These are phyloP conservation scores for Backusella mclennaniae DNA, from an alignment of 192 early-diverging fungal species.

Conservation along the genomic window DNA sequence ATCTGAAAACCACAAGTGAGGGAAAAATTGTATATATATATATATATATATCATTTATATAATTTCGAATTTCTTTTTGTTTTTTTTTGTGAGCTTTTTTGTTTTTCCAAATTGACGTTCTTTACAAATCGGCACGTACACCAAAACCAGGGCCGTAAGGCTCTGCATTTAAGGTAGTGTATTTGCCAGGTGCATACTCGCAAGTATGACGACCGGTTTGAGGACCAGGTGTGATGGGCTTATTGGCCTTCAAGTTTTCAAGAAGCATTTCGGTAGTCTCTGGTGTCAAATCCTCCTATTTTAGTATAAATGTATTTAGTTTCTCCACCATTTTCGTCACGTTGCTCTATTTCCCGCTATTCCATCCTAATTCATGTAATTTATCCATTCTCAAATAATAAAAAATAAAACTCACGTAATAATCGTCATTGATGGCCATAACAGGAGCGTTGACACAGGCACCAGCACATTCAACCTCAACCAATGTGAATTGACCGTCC, in stretches of 20 bases:
- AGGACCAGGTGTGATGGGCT: slow-evolving; percentile 77
- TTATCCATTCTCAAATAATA: not conserved
- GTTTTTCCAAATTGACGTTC: not conserved
- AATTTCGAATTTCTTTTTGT: not conserved
- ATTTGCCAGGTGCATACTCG: slow-evolving; percentile 73
- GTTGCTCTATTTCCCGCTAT: not conserved
- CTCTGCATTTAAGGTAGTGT: slow-evolving; percentile 81
- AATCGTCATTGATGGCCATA: slow-evolving; percentile 97
- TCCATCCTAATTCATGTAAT: not conserved
- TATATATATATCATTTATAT: not conserved
- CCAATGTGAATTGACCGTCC: slow-evolving; percentile 94
- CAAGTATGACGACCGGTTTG: slow-evolving; percentile 83
- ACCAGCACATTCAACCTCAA: slow-evolving; percentile 99
- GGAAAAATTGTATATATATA: not conserved
- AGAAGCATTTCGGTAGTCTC: slow-evolving; percentile 87
- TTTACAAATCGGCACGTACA: slow-evolving; percentile 75
- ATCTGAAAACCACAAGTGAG: not conserved
- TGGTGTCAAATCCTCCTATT: slow-evolving; percentile 92
- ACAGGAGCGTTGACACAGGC: slow-evolving; percentile 99
- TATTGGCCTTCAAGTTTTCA: slow-evolving; percentile 82
- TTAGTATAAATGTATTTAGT: not conserved
- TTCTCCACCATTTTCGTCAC: not conserved
- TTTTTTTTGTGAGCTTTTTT: not conserved
- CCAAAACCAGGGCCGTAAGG: slow-evolving; percentile 93
- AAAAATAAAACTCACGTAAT: slow-evolving; percentile 63